Base-by-base conservation (phyloP, 2,329 filamentous ascomycete genomes). In the Beauveria scarabaeidicola region DNA sequence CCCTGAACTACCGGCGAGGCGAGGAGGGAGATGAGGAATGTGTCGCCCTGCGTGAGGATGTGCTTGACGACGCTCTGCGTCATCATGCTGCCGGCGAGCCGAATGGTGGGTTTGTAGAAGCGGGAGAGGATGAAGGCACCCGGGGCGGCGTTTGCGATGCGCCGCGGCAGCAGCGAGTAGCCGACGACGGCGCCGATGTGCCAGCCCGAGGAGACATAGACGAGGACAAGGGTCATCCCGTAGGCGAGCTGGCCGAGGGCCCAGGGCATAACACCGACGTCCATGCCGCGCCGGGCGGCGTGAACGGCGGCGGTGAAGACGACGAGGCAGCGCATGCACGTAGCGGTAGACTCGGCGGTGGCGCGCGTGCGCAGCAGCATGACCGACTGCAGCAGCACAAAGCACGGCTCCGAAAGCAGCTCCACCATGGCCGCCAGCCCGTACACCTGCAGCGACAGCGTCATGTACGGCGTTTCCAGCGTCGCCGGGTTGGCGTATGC, bases 41-140 rank as follows among this genome's bases (percentile, higher is more conserved):
- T 91, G 74, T 99, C 94, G 61, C 93, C 94, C 74, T 97, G 91
- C 0, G 94, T 97, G 56, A 99, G 82, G 56, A 97, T 71, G 70
- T 97, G 93, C 73, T 99, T 99, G 67, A 97, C 84, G 21, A 91
- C 75, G 40, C 90, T 92, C 74, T 99, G 94, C 7, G 91, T 77
- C 74, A 91, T 93, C 71, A 97, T 83, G 67, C 88, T 95, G n/a
- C 81, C 79, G 4, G 88, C 88, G 3, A 97, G 81, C 17, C 81
- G 81, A 29, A 94, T 75, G 1, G 95, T 84, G 1, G 85, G 81
- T 11, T 76, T 76, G 61, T 90, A 88, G 69, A 97, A 90, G 63
- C 81, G 81, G 2, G 78, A 78, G 4, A 80, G 65, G 50, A 83
- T 66, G 66, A 86, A 88, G n/a, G 70, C 65, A 5, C 60, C 21